Percentiles rank a stretch among this genome's conserved stretches.
phyloP scores from a whole-genome alignment of 805 yeast genomes.

The Vanderwaltozyma polyspora region DNA sequence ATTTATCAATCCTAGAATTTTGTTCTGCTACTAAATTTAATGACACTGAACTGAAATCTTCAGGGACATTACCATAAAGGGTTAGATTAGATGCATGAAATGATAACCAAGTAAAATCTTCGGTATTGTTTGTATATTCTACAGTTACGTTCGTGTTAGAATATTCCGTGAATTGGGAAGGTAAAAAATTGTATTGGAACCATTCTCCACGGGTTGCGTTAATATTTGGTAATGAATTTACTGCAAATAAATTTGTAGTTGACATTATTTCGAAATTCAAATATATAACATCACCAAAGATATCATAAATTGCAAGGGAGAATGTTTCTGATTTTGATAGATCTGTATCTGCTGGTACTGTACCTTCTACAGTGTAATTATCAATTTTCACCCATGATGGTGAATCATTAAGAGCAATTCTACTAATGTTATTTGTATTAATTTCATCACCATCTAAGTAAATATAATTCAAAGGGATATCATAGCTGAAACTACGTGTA shows the following conservation, averaged over 20 bases:
- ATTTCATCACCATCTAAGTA: constrained; percentile 52
- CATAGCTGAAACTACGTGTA: constrained; percentile 40
- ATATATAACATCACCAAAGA: constrained; percentile 47
- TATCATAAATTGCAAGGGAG: constrained; percentile 47
- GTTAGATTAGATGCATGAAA: constrained; percentile 53
- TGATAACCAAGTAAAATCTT: constrained; percentile 49
- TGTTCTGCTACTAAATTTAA: constrained; percentile 34
- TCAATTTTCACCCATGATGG: constrained; percentile 51
- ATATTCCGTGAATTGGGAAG: constrained; percentile 46
- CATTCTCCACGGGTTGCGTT: constrained; percentile 59
- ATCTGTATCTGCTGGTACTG: constrained; percentile 38
- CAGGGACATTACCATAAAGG: constrained; percentile 56
- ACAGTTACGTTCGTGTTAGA: constrained; percentile 39
- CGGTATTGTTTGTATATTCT: constrained; percentile 26
- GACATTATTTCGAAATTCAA: constrained; percentile 48
- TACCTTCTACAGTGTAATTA: constrained; percentile 40
- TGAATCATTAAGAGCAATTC: constrained; percentile 36
- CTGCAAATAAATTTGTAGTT: constrained; percentile 44
- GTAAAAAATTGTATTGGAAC: constrained; percentile 45
- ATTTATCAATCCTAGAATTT: constrained; percentile 28
- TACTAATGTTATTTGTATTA: constrained; percentile 40
- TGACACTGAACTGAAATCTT: constrained; percentile 30
- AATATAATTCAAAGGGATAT: constrained; percentile 54
- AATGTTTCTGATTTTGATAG: constrained; percentile 25
- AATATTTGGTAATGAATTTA: constrained; percentile 39